Percentiles rank a stretch among this genome's conserved stretches.
These are phyloP conservation scores for Ministeria vibrans DNA, from an alignment of 78 protist genomes.

Conservation along the genomic window DNA sequence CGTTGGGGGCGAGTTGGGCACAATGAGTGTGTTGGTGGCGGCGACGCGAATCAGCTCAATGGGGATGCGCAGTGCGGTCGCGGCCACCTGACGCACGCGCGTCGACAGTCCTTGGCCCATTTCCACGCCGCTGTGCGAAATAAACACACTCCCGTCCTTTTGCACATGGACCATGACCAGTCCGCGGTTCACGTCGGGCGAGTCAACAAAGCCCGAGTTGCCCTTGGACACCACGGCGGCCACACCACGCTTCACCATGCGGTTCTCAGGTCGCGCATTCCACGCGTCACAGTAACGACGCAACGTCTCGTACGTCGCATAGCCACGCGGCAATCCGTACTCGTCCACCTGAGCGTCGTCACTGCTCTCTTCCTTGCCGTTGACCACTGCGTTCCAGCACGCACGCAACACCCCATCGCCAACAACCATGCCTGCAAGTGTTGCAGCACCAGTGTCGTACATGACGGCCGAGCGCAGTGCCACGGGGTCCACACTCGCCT, in stretches of 20 bases:
- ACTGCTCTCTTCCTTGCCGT: background rate
- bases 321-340: background rate
- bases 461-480: constrained; percentile 61
- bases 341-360: background rate
- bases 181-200: constrained; percentile 82
- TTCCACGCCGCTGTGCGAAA: constrained; percentile 94
- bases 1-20: constrained; percentile 83
- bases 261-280: constrained; percentile 76
- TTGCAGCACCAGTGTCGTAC: constrained; percentile 62
- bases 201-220: constrained; percentile 65
- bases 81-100: constrained; percentile 72
- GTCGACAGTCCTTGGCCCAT: constrained; percentile 96
- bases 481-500: constrained; percentile 7
- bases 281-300: constrained; percentile 32
- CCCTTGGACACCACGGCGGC: constrained; percentile 78
- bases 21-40: constrained; percentile 76
- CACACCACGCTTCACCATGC: constrained; percentile 85
- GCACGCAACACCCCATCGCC: background rate
- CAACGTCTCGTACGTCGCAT: constrained; percentile 12
- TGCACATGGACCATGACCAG: constrained; percentile 62
- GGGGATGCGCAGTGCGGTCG: constrained; percentile 65
- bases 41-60: constrained; percentile 47
- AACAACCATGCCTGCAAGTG: constrained; percentile 46
- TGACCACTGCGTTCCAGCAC: background rate
- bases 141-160: constrained; percentile 87